Conservation (phyloP, 192 early-diverging fungal genomes). For the Allomyces macrogynus region DNA sequence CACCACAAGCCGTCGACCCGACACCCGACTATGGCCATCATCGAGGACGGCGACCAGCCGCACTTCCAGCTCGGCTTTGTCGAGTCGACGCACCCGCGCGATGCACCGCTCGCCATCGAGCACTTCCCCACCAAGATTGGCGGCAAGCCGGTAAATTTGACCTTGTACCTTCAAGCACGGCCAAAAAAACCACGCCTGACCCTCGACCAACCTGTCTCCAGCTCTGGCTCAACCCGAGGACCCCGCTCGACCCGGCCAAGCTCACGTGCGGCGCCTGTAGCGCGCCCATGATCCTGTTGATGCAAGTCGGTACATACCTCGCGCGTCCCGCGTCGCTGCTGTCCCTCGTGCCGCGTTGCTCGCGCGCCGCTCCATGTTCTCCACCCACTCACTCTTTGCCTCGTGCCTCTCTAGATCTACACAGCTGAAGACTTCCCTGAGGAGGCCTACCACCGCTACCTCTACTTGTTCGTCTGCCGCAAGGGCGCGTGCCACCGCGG, state of each 20-base stretch:
- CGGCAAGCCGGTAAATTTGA: constrained; percentile 43
- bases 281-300: constrained; percentile 50
- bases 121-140: constrained; percentile 72
- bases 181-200: no score
- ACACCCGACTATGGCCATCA: no score
- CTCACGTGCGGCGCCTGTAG: constrained; percentile 51
- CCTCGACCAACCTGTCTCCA: constrained; percentile 1
- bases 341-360: no score
- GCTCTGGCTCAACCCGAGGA: constrained; percentile 63
- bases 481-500: constrained; percentile 58
- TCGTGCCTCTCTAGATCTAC: constrained; percentile 34
- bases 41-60: no score
- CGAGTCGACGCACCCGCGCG: constrained; percentile 24
- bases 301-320: constrained; percentile 44
- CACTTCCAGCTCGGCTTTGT: constrained; percentile 46
- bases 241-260: constrained; percentile 32
- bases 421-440: constrained; percentile 72
- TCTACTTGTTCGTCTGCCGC: constrained; percentile 87
- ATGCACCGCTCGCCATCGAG: constrained; percentile 32
- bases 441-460: constrained; percentile 72
- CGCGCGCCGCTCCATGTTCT: no score
- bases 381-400: no score
- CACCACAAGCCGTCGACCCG: no score
- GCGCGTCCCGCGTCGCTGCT: no score
- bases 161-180: no score